A percentile compares a stretch with the other conserved stretches of the same genome.
Evolutionary conservation across 768 basidiomycete species (phyloP).

Genomic region (Lactifluus piperatus): DNA sequence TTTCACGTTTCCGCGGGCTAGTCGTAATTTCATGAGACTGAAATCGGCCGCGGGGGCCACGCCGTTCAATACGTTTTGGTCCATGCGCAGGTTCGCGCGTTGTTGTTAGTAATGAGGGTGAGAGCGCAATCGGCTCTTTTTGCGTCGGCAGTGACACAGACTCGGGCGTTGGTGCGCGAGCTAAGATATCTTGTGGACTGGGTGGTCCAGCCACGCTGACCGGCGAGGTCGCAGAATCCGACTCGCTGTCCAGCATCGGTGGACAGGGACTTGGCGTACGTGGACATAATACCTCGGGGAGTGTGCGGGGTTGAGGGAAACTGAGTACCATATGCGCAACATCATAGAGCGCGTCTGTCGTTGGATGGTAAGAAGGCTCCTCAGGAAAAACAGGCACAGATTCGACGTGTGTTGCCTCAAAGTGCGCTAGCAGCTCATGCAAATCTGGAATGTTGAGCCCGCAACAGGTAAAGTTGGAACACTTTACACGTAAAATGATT

Average conservation of each 20-base stretch:
- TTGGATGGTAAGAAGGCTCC: conserved; percentile 11
- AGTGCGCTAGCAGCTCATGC: conserved; percentile 44
- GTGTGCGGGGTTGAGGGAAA: conserved; percentile 28
- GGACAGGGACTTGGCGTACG: conserved; percentile 11
- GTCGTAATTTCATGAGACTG: conserved; percentile 15
- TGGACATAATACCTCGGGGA: conserved; percentile 18
- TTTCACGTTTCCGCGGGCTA: conserved; percentile 19
- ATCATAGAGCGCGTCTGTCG: conserved; percentile 9
- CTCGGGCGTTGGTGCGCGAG: background rate
- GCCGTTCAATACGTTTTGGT: conserved; percentile 14
- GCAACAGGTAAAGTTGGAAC: conserved; percentile 42
- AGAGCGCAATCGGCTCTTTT: conserved; percentile 16
- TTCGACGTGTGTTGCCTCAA: conserved; percentile 36
- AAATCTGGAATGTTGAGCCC: conserved; percentile 37
- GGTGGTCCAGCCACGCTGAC: conserved; percentile 5
- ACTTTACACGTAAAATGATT: conserved; percentile 23
- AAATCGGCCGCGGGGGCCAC: conserved; percentile 20
- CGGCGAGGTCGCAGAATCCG: conserved; percentile 10
- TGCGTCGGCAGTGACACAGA: background rate
- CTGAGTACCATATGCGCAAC: conserved; percentile 23
- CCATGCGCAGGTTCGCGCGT: conserved; percentile 13
- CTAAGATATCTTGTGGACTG: conserved; percentile 13
- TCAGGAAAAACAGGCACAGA: conserved; percentile 6
- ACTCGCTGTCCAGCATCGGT: conserved; percentile 8
- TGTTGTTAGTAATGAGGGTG: conserved; percentile 13